Evolutionary conservation across 345 rosid species (phyloP), one percentile per base, ranked within the genome.

Genomic region (Linum usitatissimum): DNA sequence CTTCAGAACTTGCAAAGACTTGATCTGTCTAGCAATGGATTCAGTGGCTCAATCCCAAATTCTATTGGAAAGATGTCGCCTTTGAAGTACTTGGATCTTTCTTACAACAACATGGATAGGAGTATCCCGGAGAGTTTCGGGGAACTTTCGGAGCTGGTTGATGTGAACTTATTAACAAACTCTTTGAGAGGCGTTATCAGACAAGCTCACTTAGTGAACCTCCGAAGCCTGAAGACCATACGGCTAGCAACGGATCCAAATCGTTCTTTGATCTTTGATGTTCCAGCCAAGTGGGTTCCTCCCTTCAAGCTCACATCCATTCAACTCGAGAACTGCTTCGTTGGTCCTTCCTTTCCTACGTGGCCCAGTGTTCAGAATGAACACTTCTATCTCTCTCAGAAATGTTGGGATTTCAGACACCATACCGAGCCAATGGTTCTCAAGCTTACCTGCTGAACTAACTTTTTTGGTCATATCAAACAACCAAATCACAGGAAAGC

Each of bases 361-460:
- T 73, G 76, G 76, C 69, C 68, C 1, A 30, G 66, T n/a, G 61
- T 64, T 34, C 76, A 73, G 55, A 61, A 60, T 12, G 42, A 55
- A 54, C 60, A 13, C 3, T 2, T 7, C 18, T 19, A 39, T 73
- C 17, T 30, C 59, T 1, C 19, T 70, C 4, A 13, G 63, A 64
- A 20, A 34, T 45, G 65, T 68, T 30, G 17, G 56, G 9, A 65
- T 70, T 65, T 59, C 61, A 53, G 74, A 62, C 65, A 30, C 23
- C 56, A 54, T 68, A 6, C 73, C 73, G 5, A 9, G 30, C 3
- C 10, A 61, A 1, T 66, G 73, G 73, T 74, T 74, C 19, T 69
- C 67, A 64, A 31, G 59, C 55, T 48, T 69, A 12, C 63, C 64
- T 21, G 20, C 64, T 36, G 4, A 31, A 1, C 18, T 68, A 9